Evolutionary conservation across 2,329 filamentous ascomycete genomes (phyloP).

Genomic region (Diaporthe velutina): DNA sequence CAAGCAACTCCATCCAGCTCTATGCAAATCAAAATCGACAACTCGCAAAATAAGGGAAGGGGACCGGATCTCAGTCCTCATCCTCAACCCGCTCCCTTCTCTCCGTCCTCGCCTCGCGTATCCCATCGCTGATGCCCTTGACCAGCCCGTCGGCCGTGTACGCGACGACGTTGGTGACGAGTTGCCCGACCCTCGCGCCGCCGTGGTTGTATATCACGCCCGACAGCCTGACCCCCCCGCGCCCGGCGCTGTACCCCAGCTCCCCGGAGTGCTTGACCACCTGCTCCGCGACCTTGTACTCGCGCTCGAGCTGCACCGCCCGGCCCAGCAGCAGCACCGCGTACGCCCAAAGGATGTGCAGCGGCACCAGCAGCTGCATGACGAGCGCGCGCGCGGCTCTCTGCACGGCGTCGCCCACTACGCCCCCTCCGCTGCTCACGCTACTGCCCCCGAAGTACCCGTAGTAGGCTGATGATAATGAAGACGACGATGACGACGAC

Average conservation of each 20-base stretch:
- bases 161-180: slow-evolving; percentile 65
- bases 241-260: slow-evolving; percentile 66
- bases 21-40: neutral
- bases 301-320: slow-evolving; percentile 73
- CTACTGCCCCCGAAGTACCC: neutral
- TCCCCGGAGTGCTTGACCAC: slow-evolving; percentile 65
- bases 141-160: slow-evolving; percentile 76
- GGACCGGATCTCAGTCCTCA: neutral
- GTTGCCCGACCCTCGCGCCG: slow-evolving; percentile 73
- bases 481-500: neutral
- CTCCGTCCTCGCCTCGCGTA: slow-evolving; percentile 71
- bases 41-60: neutral
- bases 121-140: slow-evolving; percentile 34
- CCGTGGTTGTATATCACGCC: slow-evolving; percentile 70
- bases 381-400: slow-evolving; percentile 68
- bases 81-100: slow-evolving; percentile 18
- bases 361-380: slow-evolving; percentile 68
- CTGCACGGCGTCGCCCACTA: slow-evolving; percentile 57
- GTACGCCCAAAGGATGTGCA: slow-evolving; percentile 74
- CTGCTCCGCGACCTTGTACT: slow-evolving; percentile 74
- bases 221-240: slow-evolving; percentile 63
- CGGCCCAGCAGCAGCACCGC: slow-evolving; percentile 65
- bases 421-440: neutral
- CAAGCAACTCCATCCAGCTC: neutral
- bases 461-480: no score